Percentiles rank a stretch among this genome's conserved stretches.
phyloP scores from a whole-genome alignment of 2,329 filamentous ascomycete species.

The Seiridium cupressi region DNA sequence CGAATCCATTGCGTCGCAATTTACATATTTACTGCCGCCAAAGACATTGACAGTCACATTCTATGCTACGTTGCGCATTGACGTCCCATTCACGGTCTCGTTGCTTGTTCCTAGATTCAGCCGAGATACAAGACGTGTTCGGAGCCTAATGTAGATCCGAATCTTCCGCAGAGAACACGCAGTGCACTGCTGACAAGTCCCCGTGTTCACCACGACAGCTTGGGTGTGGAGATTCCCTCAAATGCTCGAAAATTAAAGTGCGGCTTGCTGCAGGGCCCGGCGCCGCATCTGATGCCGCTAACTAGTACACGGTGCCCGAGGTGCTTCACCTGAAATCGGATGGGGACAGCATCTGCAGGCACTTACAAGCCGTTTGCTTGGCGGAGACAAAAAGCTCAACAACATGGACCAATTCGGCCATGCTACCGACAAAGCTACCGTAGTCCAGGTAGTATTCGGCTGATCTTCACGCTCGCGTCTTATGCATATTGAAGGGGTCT shows the following conservation, averaged over 20 bases:
- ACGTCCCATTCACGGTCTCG: background rate
- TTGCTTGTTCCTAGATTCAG: background rate
- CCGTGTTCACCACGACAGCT: background rate
- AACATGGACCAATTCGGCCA: background rate
- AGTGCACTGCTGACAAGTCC: too few species aligned
- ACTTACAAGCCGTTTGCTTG: background rate
- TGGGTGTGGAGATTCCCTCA: background rate
- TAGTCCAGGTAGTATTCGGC: background rate
- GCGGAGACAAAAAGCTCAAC: background rate
- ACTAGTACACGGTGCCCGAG: background rate
- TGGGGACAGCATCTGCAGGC: background rate
- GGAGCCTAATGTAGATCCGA: too few species aligned
- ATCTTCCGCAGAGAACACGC: too few species aligned
- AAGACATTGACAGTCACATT: background rate
- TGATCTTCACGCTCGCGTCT: background rate
- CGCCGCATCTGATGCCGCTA: conserved; percentile 2
- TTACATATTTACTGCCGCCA: too few species aligned
- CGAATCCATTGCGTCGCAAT: background rate
- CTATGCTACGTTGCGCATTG: background rate
- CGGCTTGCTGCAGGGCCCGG: background rate
- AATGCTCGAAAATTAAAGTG: background rate
- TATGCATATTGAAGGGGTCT: background rate
- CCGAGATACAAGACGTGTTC: background rate
- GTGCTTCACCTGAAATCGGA: conserved; percentile 4
- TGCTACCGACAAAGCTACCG: background rate